phyloP scores from a whole-genome alignment of 345 rosid species.

The Angophora floribunda region DNA sequence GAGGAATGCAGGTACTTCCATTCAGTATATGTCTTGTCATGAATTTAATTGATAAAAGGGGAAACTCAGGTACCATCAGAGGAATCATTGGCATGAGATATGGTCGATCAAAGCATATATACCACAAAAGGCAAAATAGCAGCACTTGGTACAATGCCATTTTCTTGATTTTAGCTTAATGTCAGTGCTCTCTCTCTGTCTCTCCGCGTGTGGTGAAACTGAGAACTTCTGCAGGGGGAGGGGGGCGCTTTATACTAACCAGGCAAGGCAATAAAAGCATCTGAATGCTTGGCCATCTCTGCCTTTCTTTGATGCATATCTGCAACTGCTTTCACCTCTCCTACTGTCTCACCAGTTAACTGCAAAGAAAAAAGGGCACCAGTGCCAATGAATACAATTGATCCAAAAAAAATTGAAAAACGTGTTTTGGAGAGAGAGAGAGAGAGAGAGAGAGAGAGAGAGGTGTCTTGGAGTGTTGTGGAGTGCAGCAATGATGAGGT shows the following conservation, averaged over 20 bases:
- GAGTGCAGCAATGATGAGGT: slow-evolving; percentile 47
- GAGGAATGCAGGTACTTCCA: not conserved
- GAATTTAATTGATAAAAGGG: not conserved
- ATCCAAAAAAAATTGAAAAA: not conserved
- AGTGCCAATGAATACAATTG: not conserved
- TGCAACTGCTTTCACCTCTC: slow-evolving; percentile 99
- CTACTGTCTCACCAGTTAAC: slow-evolving; percentile 99
- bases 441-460: not conserved
- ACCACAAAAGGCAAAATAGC: not conserved
- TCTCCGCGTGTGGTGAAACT: too few relatives aligned
- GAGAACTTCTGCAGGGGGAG: not conserved
- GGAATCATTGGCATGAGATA: not conserved
- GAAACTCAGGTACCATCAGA: not conserved
- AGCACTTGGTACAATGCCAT: not conserved
- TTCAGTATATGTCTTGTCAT: not conserved
- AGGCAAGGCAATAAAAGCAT: slow-evolving; percentile 99
- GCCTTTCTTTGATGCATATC: slow-evolving; percentile 99
- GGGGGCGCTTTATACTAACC: slow-evolving; percentile 38
- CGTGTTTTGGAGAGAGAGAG: not conserved
- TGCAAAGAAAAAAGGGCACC: slow-evolving; percentile 6
- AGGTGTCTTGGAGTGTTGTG: slow-evolving; percentile 20
- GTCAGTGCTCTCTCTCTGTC: not conserved
- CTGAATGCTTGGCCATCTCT: slow-evolving; percentile 99
- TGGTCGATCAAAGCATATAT: not conserved
- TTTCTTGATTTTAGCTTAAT: not conserved